A percentile compares a stretch with the other conserved stretches of the same genome.
Evolutionary conservation across 352 stramenopile species (phyloP).

Genomic region (Phytopythium aichiense): DNA sequence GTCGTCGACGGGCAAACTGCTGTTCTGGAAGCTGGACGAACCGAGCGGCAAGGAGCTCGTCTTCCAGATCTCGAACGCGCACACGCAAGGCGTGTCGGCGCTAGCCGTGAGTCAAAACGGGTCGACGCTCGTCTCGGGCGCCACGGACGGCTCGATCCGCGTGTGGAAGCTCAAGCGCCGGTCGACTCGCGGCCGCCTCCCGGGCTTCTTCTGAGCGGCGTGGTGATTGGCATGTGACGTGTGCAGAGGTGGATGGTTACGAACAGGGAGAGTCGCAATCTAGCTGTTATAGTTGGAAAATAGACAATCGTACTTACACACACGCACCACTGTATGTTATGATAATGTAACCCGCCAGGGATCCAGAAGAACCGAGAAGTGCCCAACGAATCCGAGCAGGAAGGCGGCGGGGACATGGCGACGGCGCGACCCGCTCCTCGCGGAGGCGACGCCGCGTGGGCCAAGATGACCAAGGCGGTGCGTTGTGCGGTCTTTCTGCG

Average conservation of each 20-base stretch:
- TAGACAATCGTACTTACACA: constrained; percentile 1
- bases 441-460: constrained; percentile 84
- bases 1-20: constrained; percentile 64
- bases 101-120: constrained; percentile 61
- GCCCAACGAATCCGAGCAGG: not conserved
- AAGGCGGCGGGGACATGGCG: constrained; percentile 29
- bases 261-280: too few relatives aligned
- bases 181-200: constrained; percentile 38
- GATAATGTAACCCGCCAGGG: too few relatives aligned
- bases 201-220: constrained; percentile 47
- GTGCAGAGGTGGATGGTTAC: not conserved
- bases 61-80: constrained; percentile 70
- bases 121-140: constrained; percentile 48
- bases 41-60: constrained; percentile 55
- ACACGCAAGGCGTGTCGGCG: constrained; percentile 56
- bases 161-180: constrained; percentile 78
- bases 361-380: not conserved
- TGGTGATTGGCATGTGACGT: not conserved
- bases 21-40: constrained; percentile 84
- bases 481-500: not conserved
- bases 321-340: too few relatives aligned
- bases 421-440: constrained; percentile 56
- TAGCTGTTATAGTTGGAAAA: constrained; percentile 4
- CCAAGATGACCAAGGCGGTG: constrained; percentile 93
- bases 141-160: constrained; percentile 62